Conservation (phyloP, 2,329 filamentous ascomycete species). For the Penicillium paneum region DNA sequence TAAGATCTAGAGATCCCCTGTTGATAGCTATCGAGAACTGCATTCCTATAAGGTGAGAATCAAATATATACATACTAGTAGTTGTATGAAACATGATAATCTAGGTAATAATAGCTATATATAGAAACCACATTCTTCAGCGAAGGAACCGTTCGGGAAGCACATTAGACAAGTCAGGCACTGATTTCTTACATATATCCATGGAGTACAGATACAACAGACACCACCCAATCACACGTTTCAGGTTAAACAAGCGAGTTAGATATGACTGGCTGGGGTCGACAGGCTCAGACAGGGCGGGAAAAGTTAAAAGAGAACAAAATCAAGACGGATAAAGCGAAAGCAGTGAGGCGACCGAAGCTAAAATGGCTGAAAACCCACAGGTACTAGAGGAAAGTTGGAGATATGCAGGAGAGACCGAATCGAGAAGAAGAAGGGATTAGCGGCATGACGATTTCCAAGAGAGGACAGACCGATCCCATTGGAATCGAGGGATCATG, state of each 20-base stretch:
- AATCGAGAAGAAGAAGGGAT: constrained; percentile 4
- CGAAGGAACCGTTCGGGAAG: constrained; percentile 4
- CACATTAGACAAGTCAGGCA: constrained; percentile 1
- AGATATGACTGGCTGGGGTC: not conserved
- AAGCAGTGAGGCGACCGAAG: constrained; percentile 3
- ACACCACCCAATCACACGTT: not conserved
- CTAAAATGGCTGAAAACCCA: not conserved
- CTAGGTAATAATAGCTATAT: not conserved
- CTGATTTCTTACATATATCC: not conserved
- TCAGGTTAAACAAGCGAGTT: not conserved
- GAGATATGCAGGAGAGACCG: constrained; percentile 3
- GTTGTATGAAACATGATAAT: not conserved
- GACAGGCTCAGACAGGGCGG: not conserved
- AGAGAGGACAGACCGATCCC: not conserved
- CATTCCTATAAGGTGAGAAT: not conserved
- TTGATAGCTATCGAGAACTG: not conserved
- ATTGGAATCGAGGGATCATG: not conserved
- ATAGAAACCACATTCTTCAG: constrained; percentile 4
- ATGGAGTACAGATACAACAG: not conserved
- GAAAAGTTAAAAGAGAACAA: not conserved
- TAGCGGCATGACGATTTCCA: not conserved
- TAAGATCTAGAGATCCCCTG: not conserved
- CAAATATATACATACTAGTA: not conserved
- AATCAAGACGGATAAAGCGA: not conserved
- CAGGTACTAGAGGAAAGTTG: not conserved